Evolutionary conservation across 768 basidiomycete genomes (phyloP), one percentile per base, ranked within the genome.

Genomic region (Chalciporus sphaerocephalus): DNA sequence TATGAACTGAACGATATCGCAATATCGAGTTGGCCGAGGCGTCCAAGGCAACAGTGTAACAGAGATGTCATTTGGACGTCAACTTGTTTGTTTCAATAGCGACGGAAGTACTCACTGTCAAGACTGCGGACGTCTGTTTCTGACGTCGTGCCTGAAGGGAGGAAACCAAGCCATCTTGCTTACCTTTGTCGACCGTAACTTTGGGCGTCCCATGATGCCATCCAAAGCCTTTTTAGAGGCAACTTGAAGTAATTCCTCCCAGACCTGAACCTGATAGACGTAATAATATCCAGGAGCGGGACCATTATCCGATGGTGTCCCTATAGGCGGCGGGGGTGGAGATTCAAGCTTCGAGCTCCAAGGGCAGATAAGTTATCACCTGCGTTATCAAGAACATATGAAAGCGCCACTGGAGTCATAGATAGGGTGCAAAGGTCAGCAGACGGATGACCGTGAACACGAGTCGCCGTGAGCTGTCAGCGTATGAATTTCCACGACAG

Each of bases 321-420:
- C 27, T 18, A 18, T 52, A 48, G 34, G 38, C 43, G 46, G 49
- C 16, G 50, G 48, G 46, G 53, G 38, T 46, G 44, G 53, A 46
- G 44, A 39, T 13, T 42, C 12, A 25, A 6, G 28, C 32, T 27
- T 41, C n/a, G n/a, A n/a, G n/a, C 18, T 45, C 24, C 15, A 18
- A 37, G 20, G 34, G n/a, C n/a, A n/a, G n/a, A n/a, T n/a, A n/a
- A n/a, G n/a, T n/a, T n/a, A n/a, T n/a, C n/a, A n/a, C n/a, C n/a
- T n/a, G n/a, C n/a, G 33, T 21, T 16, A 23, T 28, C 7, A 23
- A 11, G 21, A 46, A n/a, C n/a, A n/a, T n/a, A n/a, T n/a, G n/a
- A 32, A n/a, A 6, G 10, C 24, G 24, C 24, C 24, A 25, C 24
- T 25, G 30, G 10, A 13, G 11, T 13, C 13, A 28, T 28, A 28